phyloP scores from a whole-genome alignment of 2,329 filamentous ascomycete genomes.

The Aspergillus quadrilineatus region DNA sequence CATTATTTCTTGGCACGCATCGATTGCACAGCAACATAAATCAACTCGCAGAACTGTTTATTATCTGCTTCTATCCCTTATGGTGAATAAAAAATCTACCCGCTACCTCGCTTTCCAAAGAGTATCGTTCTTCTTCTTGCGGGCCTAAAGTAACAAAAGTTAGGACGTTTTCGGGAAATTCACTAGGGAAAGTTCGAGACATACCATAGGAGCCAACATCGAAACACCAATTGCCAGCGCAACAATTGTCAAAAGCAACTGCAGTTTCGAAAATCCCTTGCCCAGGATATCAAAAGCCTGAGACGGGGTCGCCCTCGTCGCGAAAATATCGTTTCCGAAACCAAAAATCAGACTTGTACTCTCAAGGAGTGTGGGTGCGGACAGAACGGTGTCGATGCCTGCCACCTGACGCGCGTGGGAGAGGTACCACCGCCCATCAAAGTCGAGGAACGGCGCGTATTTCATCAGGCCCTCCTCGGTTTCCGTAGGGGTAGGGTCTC shows the following conservation, averaged over 20 bases:
- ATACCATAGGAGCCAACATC: constrained; percentile 80
- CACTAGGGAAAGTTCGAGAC: constrained; percentile 30
- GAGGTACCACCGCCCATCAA: constrained; percentile 77
- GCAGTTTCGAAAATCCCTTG: constrained; percentile 88
- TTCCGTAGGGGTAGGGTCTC: constrained; percentile 78
- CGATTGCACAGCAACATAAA: neutral
- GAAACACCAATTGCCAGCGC: constrained; percentile 75
- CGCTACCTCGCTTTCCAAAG: constrained; percentile 9
- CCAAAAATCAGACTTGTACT: constrained; percentile 89
- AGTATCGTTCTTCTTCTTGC: constrained; percentile 10
- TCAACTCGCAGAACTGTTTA: neutral
- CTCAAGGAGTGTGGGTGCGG: constrained; percentile 77
- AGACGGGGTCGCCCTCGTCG: constrained; percentile 81
- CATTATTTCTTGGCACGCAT: neutral
- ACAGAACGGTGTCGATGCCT: constrained; percentile 70
- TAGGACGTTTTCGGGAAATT: neutral
- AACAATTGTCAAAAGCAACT: constrained; percentile 78
- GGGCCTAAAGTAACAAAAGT: constrained; percentile 1
- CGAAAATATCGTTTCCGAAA: constrained; percentile 82
- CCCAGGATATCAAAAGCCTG: constrained; percentile 88
- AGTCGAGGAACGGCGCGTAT: constrained; percentile 75
- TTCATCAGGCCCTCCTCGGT: constrained; percentile 76
- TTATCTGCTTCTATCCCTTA: neutral
- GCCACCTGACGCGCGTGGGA: constrained; percentile 80
- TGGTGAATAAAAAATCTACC: neutral